Base-by-base conservation (phyloP, 1,284 basidiomycete species). In the Cryptococcus sp. region DNA sequence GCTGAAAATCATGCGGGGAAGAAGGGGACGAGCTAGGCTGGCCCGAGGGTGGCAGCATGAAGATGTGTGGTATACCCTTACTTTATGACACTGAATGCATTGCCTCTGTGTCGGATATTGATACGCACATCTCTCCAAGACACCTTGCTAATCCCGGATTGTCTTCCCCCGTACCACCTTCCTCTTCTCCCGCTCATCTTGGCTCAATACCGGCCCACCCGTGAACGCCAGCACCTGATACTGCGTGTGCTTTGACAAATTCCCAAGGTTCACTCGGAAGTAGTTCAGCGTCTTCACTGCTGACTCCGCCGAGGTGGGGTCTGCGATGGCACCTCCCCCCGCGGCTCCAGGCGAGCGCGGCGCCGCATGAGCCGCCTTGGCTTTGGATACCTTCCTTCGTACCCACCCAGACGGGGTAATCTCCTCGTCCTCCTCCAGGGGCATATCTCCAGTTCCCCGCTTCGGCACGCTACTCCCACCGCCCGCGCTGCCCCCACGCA, bases 231-330 rank as follows among this genome's bases (percentile, higher is more conserved):
- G 59, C 16, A 76, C 63, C 62, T 80, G 79, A 62, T 78, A 70
- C 60, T 76, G 63, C 23, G 65, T 68, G 56, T 77, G 67, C 40
- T 62, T 62, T 85, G 75, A 79, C 5, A 87, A 69, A 38, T 63
- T 72, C 42, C 74, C 78, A 7, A 78, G 57, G 42, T 80, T 80
- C 24, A 87, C 69, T 46, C 84, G 75, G 66, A 87, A 84, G 24
- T 74, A 57, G 40, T 78, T 80, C 49, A 85, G 68, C 3, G 82
- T 55, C 45, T 53, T 61, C 3, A 55, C 13, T 20, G 52, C 28
- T 28, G 47, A 42, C 20, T 46, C n/a, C 12, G 24, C 15, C 36
- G 43, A 11, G 23, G 33, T 46, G 47, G 50, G 40, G 43, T 45
- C 43, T 8, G 15, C 33, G n/a, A n/a, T n/a, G 28, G 39, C 7